Conservation (phyloP, 139 green algal genomes). For the Trebouxia sp. region DNA sequence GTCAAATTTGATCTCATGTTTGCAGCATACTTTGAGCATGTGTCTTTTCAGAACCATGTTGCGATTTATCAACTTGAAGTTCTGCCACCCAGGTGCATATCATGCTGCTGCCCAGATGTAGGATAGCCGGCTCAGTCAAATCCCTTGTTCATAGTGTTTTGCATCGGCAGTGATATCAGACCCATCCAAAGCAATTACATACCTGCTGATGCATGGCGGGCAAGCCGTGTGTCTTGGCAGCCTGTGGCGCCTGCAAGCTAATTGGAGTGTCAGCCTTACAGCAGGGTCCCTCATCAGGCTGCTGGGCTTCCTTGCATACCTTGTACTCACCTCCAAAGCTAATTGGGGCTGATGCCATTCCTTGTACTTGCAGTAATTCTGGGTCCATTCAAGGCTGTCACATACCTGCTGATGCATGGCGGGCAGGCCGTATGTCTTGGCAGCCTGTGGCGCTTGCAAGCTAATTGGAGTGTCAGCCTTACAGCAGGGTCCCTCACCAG, state of each 20-base stretch:
- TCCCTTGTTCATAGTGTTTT: not conserved
- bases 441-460: conserved; percentile 35
- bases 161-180: conserved; percentile 70
- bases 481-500: conserved; percentile 45
- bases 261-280: conserved; percentile 50
- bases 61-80: too few species aligned
- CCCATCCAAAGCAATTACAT: conserved; percentile 68
- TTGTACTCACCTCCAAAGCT: conserved; percentile 63
- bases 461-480: conserved; percentile 51
- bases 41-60: too few species aligned
- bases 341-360: not conserved
- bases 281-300: conserved; percentile 54
- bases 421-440: conserved; percentile 66
- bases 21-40: too few species aligned
- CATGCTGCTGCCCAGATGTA: too few species aligned
- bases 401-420: conserved; percentile 79
- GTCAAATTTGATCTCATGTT: too few species aligned
- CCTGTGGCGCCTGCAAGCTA: conserved; percentile 38
- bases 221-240: conserved; percentile 61
- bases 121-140: too few species aligned
- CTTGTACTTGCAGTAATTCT: conserved; percentile 63
- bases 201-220: conserved; percentile 76
- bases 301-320: conserved; percentile 62
- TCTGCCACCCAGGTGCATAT: too few species aligned
- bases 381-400: conserved; percentile 70